A percentile compares a stretch with the other conserved stretches of the same genome.
These are phyloP conservation scores for Saccharomyces hybrid DNA, from an alignment of 1,139 yeast species.

Conservation along the genomic window DNA sequence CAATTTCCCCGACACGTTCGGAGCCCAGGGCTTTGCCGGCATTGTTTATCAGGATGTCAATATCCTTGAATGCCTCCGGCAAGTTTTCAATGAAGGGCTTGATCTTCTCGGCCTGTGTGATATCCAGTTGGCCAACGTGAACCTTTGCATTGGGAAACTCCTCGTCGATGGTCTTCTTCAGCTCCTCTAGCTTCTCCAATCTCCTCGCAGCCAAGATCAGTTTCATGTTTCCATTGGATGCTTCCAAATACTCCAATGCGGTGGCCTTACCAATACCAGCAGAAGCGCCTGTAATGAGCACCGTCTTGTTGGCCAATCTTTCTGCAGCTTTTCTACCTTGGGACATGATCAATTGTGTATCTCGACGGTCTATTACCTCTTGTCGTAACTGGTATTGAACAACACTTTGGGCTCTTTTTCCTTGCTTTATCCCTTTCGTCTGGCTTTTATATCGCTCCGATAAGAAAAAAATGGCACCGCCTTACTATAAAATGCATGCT, in stretches of 20 bases:
- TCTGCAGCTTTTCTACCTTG: slow-evolving; percentile 36
- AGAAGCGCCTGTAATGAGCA: slow-evolving; percentile 41
- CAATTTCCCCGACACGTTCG: slow-evolving; percentile 54
- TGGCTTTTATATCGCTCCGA: not conserved
- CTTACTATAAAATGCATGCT: not conserved
- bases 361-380: slow-evolving; percentile 1
- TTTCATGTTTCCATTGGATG: slow-evolving; percentile 59
- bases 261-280: slow-evolving; percentile 69
- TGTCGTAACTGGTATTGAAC: not conserved
- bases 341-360: slow-evolving; percentile 27
- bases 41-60: slow-evolving; percentile 67
- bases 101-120: slow-evolving; percentile 45
- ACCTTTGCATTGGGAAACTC: slow-evolving; percentile 46
- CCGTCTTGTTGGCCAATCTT: slow-evolving; percentile 38
- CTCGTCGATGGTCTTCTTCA: slow-evolving; percentile 40
- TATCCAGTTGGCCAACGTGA: slow-evolving; percentile 51
- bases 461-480: slow-evolving; percentile 1
- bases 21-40: slow-evolving; percentile 77
- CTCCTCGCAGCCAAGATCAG: slow-evolving; percentile 68
- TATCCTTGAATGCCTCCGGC: slow-evolving; percentile 49
- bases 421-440: not conserved
- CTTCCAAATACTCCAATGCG: slow-evolving; percentile 62
- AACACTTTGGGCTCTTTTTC: not conserved
- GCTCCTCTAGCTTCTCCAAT: slow-evolving; percentile 43
- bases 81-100: slow-evolving; percentile 43